Base-by-base conservation (phyloP, 1,284 basidiomycete species). In the Pholiota adiposa region DNA sequence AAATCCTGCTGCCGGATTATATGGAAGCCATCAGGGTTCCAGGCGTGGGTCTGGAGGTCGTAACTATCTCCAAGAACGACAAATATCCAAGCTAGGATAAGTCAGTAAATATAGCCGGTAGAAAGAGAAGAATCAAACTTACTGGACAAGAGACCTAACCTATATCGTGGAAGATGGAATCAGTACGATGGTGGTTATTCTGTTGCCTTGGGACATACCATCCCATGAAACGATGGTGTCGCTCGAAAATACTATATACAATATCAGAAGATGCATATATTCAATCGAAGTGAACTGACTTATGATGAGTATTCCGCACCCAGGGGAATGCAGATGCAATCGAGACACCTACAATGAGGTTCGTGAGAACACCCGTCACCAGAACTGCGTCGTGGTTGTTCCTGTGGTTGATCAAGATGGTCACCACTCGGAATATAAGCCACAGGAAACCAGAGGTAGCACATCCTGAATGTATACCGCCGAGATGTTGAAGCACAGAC, bases 381-480 rank as follows among this genome's bases (percentile, higher is more conserved):
- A 88, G 70, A 34, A 89, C 79, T n/a, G 83, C 77, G 57, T 79
- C 75, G 65, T 85, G 82, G 58, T 82, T 84, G 65, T 79, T 71
- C 67, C 75, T 79, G 69, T 81, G 81, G 67, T 87, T 73, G 53
- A 80, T 78, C 69, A 86, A 81, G 54, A 87, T 80, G 48, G 79
- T 67, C 18, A 77, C 73, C 34, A 88, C 75, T 54, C 81, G 79
- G 74, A 84, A 87, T 40, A 89, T 75, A 51, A 89, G 79, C 87
- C 87, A 89, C 12, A 79, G 72, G 64, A 86, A 83, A 40, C 85
- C 85, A 31, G 86, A 86, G 1, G 77, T 77, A 18, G 86, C 87
- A 68, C 87, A 89, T 27, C 87, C 87, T n/a, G 85, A 87, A 69
- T 90, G 88, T 65, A 89, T 86, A 31, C 88, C 88, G 12, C 88